A percentile compares a stretch with the other conserved stretches of the same genome.
phyloP scores from a whole-genome alignment of 2,329 filamentous ascomycete genomes.

The Tothia fuscella region DNA sequence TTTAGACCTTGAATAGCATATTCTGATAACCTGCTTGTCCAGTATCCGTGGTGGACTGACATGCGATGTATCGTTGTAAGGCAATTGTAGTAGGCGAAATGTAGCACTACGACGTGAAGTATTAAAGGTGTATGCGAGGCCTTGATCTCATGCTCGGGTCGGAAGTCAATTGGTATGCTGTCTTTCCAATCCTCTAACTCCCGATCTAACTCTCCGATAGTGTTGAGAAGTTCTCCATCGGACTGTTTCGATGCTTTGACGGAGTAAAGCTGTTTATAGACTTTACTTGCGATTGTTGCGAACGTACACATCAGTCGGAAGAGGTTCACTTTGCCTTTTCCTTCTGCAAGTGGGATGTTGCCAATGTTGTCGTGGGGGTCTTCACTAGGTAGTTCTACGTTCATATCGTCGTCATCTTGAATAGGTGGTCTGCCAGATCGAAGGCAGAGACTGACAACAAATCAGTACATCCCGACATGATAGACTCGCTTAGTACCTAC shows the following conservation, averaged over 20 bases:
- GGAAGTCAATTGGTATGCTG: slow-evolving; percentile 83
- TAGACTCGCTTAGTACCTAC: slow-evolving; percentile 24
- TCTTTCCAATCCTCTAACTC: slow-evolving; percentile 91
- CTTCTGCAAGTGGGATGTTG: slow-evolving; percentile 80
- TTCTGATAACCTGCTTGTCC: slow-evolving; percentile 89
- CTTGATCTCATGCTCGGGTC: slow-evolving; percentile 94
- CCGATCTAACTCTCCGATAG: slow-evolving; percentile 83
- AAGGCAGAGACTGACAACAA: slow-evolving; percentile 45
- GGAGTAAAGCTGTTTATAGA: slow-evolving; percentile 88
- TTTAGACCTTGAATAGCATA: slow-evolving; percentile 93
- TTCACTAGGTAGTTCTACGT: slow-evolving; percentile 85
- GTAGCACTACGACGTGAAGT: slow-evolving; percentile 82
- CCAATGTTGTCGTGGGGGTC: slow-evolving; percentile 87
- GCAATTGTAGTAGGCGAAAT: slow-evolving; percentile 97
- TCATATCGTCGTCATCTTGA: slow-evolving; percentile 78
- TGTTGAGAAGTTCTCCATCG: slow-evolving; percentile 85
- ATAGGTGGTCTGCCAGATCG: slow-evolving; percentile 60
- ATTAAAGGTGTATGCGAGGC: slow-evolving; percentile 88
- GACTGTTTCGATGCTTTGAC: slow-evolving; percentile 85
- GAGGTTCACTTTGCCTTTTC: slow-evolving; percentile 85
- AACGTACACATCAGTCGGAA: slow-evolving; percentile 91
- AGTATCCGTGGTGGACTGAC: slow-evolving; percentile 96
- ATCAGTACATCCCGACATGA: slow-evolving; percentile 1
- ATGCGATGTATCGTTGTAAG: slow-evolving; percentile 96
- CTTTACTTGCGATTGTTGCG: slow-evolving; percentile 79